phyloP scores from a whole-genome alignment of 768 basidiomycete species.

The Tylopilus rubrobrunneus region DNA sequence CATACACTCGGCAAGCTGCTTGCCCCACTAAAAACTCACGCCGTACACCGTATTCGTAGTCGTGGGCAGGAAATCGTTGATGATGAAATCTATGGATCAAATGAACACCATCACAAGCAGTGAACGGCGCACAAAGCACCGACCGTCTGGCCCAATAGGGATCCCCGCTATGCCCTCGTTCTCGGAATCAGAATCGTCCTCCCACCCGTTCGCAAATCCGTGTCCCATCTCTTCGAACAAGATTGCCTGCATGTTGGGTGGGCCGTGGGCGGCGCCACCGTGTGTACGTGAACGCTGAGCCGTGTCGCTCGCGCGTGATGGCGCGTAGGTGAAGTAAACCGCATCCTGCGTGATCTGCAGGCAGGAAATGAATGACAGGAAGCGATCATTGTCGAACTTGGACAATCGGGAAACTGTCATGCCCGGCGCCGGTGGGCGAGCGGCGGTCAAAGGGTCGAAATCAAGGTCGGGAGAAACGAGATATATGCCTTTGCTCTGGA shows the following conservation, averaged over 20 bases:
- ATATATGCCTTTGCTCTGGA: slow-evolving; percentile 24
- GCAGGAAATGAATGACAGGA: slow-evolving; percentile 39
- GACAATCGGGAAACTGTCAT: slow-evolving; percentile 17
- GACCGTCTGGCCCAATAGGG: slow-evolving; percentile 9
- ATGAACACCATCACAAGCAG: slow-evolving; percentile 1
- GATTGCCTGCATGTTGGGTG: slow-evolving; percentile 1
- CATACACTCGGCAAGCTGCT: background rate
- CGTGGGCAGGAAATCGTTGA: slow-evolving; percentile 6
- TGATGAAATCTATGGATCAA: background rate
- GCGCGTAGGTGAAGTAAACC: slow-evolving; percentile 40
- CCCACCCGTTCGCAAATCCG: slow-evolving; percentile 9
- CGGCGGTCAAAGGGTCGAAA: slow-evolving; percentile 21
- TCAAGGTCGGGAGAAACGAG: slow-evolving; percentile 23
- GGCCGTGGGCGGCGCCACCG: background rate
- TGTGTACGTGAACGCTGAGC: background rate
- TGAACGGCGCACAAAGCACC: background rate
- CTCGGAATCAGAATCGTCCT: slow-evolving; percentile 12
- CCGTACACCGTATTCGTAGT: slow-evolving; percentile 22
- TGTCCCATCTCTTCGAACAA: slow-evolving; percentile 9
- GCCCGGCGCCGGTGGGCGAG: slow-evolving; percentile 31
- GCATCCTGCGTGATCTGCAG: slow-evolving; percentile 54
- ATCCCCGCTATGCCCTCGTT: slow-evolving; percentile 8
- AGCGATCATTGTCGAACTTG: slow-evolving; percentile 10
- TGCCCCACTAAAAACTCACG: slow-evolving; percentile 20
- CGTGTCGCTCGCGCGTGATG: background rate